Percentiles rank a stretch among this genome's conserved stretches.
Evolutionary conservation across 192 early-diverging fungal genomes (phyloP).

Genomic region (Backusella westeae): DNA sequence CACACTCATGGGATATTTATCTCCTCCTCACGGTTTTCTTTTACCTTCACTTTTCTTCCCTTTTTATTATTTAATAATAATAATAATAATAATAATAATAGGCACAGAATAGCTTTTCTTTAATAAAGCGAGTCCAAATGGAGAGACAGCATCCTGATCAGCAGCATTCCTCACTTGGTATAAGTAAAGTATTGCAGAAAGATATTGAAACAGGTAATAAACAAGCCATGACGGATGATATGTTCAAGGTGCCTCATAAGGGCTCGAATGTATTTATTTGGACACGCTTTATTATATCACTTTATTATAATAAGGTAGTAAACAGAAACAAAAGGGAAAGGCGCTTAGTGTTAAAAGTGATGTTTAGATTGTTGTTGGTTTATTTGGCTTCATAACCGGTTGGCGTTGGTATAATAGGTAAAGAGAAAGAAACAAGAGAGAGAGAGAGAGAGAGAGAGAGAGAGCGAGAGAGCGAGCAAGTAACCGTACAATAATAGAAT

Average conservation of each 20-base stretch:
- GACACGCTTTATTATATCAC: slow-evolving; percentile 19
- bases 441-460: neutral
- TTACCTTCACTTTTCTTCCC: too few species aligned
- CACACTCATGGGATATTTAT: neutral
- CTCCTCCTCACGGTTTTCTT: too few species aligned
- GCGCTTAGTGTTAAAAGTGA: neutral
- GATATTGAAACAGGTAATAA: neutral
- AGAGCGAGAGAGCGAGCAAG: neutral
- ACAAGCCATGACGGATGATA: neutral
- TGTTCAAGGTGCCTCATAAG: slow-evolving; percentile 14
- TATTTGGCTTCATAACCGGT: slow-evolving; percentile 26
- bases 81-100: too few species aligned
- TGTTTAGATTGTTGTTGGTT: slow-evolving; percentile 19
- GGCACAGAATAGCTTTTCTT: neutral
- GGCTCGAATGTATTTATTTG: slow-evolving; percentile 15
- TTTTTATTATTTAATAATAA: too few species aligned
- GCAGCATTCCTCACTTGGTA: slow-evolving; percentile 21
- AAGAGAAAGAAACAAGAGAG: neutral
- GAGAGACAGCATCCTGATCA: slow-evolving; percentile 4
- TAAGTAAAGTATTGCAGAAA: slow-evolving; percentile 3
- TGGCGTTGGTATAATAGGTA: slow-evolving; percentile 35
- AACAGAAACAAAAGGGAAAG: neutral
- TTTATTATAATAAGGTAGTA: slow-evolving; percentile 32
- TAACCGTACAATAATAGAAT: slow-evolving; percentile 14
- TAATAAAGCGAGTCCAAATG: neutral